Evolutionary conservation across 2,329 filamentous ascomycete species (phyloP), one percentile per base, ranked within the genome.

Genomic region (Paraphaeosphaeria minitans): DNA sequence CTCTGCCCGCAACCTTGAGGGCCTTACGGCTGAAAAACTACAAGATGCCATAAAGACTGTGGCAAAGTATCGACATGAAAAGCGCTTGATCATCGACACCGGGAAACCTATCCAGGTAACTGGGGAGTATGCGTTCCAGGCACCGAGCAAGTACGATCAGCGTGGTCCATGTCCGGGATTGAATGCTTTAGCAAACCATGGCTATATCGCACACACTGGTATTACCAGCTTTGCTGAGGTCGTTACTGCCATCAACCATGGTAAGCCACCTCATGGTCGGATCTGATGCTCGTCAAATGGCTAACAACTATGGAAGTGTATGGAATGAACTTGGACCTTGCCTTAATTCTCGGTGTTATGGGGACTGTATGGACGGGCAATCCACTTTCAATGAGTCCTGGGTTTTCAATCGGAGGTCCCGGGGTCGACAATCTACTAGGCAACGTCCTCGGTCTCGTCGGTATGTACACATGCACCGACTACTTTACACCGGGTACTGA

Each of bases 301-400:
- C 37, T n/a, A 16, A 39, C 37, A n/a, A 39, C 4, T 6, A n/a
- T n/a, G 1, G 6, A 39, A 39, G 37, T 39, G 1, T 82, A 67
- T 13, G 65, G 65, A 19, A 84, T 84, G 82, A 77, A 78, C 31
- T 65, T 68, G 42, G 75, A 80, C 58, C 74, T 78, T 3, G 76
- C 78, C 53, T 70, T 82, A 3, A 46, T 68, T 13, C 58, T 69
- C 0, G 76, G 79, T n/a, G 70, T 80, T 4, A 78, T 82, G 69
- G 81, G 81, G 7, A 81, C 80, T 14, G 78, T 81, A 12, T 80
- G 79, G 62, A 78, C 79, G 1, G 83, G 84, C 1, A 81, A 85
- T 59, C 80, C 81, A 6, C 61, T 85, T 0, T 83, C 83, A 0
- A 60, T 83, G 1, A 74, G 78, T 43, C 82, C 78, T 1, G 78